Base-by-base conservation (phyloP, 257 asterid genomes). In the Striga asiatica region DNA sequence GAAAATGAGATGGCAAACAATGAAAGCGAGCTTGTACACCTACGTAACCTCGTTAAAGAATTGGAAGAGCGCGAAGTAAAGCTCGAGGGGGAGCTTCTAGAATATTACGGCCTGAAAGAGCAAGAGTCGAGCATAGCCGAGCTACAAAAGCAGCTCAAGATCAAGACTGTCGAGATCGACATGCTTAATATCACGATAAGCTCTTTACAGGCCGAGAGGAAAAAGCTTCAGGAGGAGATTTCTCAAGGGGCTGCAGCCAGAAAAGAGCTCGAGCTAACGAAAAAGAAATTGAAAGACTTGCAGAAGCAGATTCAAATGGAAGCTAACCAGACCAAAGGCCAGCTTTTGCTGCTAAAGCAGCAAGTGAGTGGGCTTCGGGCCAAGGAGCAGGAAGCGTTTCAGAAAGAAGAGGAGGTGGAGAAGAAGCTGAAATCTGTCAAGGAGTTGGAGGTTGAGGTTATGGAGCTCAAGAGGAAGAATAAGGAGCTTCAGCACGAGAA, bases 401-500 rank as follows among this genome's bases (percentile, higher is more conserved):
- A 64, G 62, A 76, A 72, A 47, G 95, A 83, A 61, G 60, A 72
- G 1, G 93, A 84, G 1, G 62, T 88, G 41, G 98, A 84, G 62
- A 92, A 84, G 83, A 87, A 77, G 78, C 82, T 82, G 52, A 88
- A 79, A 73, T 78, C 81, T 41, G 55, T 76, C 49, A 87, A 76
- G 74, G 94, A 81, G 67, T 41, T 92, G 73, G 97, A 87, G 59
- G 89, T 87, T 28, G 97, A 81, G 61, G 94, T 82, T 32, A 72
- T 88, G 80, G 98, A 92, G 75, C 84, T 92, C 10, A 88, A 80
- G 80, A 77, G 97, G 72, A 77, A 75, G 82, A 92, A 88, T 73
- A 92, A 67, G 74, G 98, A 92, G 71, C 95, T 92, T 68, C 98
- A 84, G 68, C 77, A 80, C 56, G 98, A 92, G 66, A 88, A 88